These are phyloP conservation scores for Ceratocystis smalleyi DNA, from an alignment of 2,329 filamentous ascomycete species.

Conservation along the genomic window DNA sequence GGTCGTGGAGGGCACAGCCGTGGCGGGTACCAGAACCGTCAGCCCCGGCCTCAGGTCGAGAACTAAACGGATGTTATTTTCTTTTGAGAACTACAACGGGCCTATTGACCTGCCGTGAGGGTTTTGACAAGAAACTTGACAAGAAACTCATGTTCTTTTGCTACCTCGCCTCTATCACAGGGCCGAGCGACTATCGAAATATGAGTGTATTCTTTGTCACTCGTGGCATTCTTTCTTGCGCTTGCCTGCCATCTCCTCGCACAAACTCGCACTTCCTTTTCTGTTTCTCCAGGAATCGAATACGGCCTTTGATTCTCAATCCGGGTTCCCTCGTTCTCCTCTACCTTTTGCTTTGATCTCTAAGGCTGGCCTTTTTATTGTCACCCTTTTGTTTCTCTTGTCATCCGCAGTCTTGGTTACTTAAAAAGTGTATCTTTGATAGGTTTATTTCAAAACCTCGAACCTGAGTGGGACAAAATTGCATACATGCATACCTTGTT, in stretches of 20 bases:
- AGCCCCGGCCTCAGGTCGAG: constrained; percentile 5
- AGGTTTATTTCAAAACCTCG: not conserved
- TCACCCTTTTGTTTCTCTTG: not conserved
- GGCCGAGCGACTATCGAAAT: not conserved
- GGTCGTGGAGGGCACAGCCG: constrained; percentile 30
- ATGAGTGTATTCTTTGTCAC: not conserved
- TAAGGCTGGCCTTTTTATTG: not conserved
- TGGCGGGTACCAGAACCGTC: constrained; percentile 20
- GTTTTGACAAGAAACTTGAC: not conserved
- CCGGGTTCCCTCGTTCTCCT: not conserved
- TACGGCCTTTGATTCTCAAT: not conserved
- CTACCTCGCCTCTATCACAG: not conserved
- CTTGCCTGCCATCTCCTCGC: not conserved
- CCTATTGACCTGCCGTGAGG: not conserved
- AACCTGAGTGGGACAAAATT: not conserved
- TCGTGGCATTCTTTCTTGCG: not conserved
- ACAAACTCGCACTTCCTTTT: not conserved
- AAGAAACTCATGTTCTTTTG: not conserved
- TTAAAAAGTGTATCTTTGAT: not conserved
- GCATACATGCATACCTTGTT: not conserved
- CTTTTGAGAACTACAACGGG: not conserved
- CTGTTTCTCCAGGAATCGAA: not conserved
- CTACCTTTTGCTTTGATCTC: not conserved
- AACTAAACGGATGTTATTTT: not conserved
- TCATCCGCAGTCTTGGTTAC: not conserved